Evolutionary conservation across 768 basidiomycete species (phyloP).

Genomic region (Scleroderma bovista): DNA sequence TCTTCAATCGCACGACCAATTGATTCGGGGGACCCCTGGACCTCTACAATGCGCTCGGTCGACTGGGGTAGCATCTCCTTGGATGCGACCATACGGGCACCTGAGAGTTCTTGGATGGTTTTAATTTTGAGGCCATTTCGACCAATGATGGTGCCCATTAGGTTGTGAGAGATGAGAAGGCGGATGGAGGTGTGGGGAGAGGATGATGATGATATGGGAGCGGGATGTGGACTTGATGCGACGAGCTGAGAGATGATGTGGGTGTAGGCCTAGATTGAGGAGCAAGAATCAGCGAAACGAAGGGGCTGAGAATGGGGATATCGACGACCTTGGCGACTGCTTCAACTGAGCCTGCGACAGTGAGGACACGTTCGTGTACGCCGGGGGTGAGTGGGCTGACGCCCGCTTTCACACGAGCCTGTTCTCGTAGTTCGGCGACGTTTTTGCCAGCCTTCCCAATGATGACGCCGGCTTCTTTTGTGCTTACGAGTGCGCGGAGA

Average conservation of each 20-base stretch:
- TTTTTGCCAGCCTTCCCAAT: constrained; percentile 97
- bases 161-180: constrained; percentile 96
- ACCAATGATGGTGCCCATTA: constrained; percentile 99
- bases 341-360: constrained; percentile 88
- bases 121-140: constrained; percentile 97
- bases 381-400: constrained; percentile 98
- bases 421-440: constrained; percentile 92
- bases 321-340: constrained; percentile 76
- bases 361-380: constrained; percentile 96
- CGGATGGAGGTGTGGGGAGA: constrained; percentile 80
- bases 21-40: constrained; percentile 88
- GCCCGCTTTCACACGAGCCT: constrained; percentile 96
- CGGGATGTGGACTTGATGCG: neutral
- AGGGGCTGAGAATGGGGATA: constrained; percentile 13
- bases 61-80: constrained; percentile 99
- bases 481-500: constrained; percentile 91
- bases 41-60: constrained; percentile 97
- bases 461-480: constrained; percentile 96
- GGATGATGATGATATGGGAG: constrained; percentile 32
- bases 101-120: constrained; percentile 94
- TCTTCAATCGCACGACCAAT: constrained; percentile 93
- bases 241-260: constrained; percentile 92
- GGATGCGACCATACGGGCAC: constrained; percentile 96
- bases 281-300: constrained; percentile 7
- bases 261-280: constrained; percentile 72